Base-by-base conservation (phyloP, 768 basidiomycete species). In the Ramaria rubella region DNA sequence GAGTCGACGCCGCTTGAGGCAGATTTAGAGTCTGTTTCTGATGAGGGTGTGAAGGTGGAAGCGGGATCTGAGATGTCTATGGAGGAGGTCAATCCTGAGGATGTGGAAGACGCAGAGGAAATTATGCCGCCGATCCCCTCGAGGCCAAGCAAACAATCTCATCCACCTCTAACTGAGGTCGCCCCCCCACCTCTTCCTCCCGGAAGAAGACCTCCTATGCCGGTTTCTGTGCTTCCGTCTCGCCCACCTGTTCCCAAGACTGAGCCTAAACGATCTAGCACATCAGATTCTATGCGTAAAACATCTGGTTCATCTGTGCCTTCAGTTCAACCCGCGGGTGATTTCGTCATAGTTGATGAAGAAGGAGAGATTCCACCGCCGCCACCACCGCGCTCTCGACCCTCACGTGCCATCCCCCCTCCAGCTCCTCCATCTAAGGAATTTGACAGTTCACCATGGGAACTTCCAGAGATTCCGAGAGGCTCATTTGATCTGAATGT, bases 321-420 rank as follows among this genome's bases (percentile, higher is more conserved):
- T 17, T 21, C 59, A 43, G 34, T 19, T 27, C 51, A 53, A 54
- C 17, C 58, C 44, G 21, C 44, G n/a, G 31, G 58, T 58, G 82
- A 83, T 40, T 84, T 82, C 63, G 81, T 83, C 30, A 79, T 86
- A 74, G 82, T 85, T 0, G 83, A 84, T 51, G 78, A 81, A 57
- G 76, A 74, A 2, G 69, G 68, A 6, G 26, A 61, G 1, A 59
- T 60, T 4, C 33, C 72, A 1, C 74, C 68, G 1, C 65, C 77
- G 7, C 78, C 79, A 1, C 79, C 80, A 3, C 75, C 68, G 19
- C 67, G 53, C 30, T 59, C 75, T 27, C 72, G 71, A 5, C 62
- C 62, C 27, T 19, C 61, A 1, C 65, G 64, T 17, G 67, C 70
- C 1, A 67, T 73, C 17, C 64, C 70, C 1, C 66, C 71, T 21